A percentile compares a stretch with the other conserved stretches of the same genome.
phyloP scores from a whole-genome alignment of 768 basidiomycete genomes.

The Auriscalpium orientale region DNA sequence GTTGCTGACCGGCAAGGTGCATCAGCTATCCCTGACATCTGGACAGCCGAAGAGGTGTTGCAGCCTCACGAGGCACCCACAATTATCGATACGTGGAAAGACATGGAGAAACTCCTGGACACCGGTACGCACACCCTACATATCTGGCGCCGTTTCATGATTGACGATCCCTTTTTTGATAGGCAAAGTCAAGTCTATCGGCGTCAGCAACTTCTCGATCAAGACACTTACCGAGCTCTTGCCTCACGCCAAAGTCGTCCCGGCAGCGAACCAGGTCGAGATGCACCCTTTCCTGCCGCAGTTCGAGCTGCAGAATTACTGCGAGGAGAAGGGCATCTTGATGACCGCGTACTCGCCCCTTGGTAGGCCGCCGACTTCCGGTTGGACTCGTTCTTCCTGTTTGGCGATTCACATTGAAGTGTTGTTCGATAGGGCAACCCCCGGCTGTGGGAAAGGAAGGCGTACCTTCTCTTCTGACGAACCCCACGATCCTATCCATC shows the following conservation, averaged over 20 bases:
- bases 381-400: not conserved
- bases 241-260: constrained; percentile 42
- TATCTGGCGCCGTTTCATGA: not conserved
- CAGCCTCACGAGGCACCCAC: constrained; percentile 43
- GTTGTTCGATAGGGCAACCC: not conserved
- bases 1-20: not conserved
- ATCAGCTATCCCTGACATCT: not conserved
- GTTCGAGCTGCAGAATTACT: constrained; percentile 45
- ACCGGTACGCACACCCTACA: constrained; percentile 15
- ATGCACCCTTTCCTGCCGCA: constrained; percentile 68
- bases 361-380: constrained; percentile 15
- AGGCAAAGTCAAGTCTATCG: constrained; percentile 28
- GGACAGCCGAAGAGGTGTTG: constrained; percentile 21
- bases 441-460: not conserved
- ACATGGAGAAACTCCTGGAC: constrained; percentile 27
- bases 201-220: constrained; percentile 37
- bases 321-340: constrained; percentile 48
- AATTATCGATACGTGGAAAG: constrained; percentile 27
- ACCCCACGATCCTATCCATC: constrained; percentile 19
- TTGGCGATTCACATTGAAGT: not conserved
- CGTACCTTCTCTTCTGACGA: not conserved
- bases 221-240: constrained; percentile 30
- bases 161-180: not conserved
- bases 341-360: constrained; percentile 60
- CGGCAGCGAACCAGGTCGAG: constrained; percentile 64